Percentiles rank a stretch among this genome's conserved stretches.
These are phyloP conservation scores for Geotrichum histeridarum DNA, from an alignment of 1,139 yeast species.

Conservation along the genomic window DNA sequence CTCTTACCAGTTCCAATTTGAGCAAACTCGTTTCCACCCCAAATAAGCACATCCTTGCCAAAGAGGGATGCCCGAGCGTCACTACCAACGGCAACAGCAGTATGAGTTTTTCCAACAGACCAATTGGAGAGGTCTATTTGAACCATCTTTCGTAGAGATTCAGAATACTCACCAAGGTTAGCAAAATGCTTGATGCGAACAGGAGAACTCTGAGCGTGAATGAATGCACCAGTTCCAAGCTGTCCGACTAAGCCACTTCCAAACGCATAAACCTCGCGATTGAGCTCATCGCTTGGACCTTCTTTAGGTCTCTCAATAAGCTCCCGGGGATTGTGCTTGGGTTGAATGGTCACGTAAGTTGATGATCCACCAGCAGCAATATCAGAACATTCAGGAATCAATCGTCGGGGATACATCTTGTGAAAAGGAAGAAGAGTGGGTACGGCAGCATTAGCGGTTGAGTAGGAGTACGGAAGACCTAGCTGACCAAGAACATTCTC, in stretches of 20 bases:
- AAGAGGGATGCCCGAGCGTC: constrained; percentile 21
- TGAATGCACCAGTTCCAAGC: constrained; percentile 69
- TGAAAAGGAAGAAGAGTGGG: constrained; percentile 54
- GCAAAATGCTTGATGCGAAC: constrained; percentile 46
- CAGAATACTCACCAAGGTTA: constrained; percentile 44
- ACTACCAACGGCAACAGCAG: constrained; percentile 50
- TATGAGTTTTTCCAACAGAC: constrained; percentile 63
- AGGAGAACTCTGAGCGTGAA: constrained; percentile 71
- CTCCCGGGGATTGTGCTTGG: constrained; percentile 18
- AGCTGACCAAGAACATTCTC: constrained; percentile 76
- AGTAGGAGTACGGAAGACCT: constrained; percentile 62
- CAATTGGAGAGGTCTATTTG: constrained; percentile 50
- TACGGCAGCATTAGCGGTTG: constrained; percentile 61
- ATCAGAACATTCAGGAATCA: constrained; percentile 31
- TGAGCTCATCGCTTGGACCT: constrained; percentile 65
- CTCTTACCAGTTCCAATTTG: constrained; percentile 82
- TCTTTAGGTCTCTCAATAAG: constrained; percentile 14
- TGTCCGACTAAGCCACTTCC: constrained; percentile 91
- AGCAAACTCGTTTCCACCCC: constrained; percentile 82
- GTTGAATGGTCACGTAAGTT: constrained; percentile 43
- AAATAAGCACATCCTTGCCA: constrained; percentile 54
- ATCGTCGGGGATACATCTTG: constrained; percentile 38
- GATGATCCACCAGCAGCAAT: constrained; percentile 68
- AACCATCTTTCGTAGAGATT: constrained; percentile 35
- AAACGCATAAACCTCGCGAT: constrained; percentile 49